Evolutionary conservation across 2,329 filamentous ascomycete species (phyloP), one percentile per base, ranked within the genome.

Genomic region (Ophiostoma himal-ulmi): DNA sequence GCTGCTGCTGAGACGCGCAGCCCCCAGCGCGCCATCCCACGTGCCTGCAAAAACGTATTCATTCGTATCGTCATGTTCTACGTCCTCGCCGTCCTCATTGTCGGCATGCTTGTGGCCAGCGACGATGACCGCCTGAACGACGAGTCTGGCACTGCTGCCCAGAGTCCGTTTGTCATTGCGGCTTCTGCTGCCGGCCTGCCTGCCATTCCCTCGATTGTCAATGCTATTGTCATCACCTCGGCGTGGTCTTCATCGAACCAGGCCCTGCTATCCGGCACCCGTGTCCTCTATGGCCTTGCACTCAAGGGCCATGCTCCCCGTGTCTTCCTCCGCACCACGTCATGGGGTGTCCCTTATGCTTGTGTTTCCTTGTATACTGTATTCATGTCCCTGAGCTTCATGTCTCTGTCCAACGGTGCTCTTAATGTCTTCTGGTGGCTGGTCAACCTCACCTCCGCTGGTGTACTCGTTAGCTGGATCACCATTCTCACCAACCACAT

Each of bases 61-160:
- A 91, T 88, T 84, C 87, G 89, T 70, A 91, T 94, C 74, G 84
- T 93, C 68, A 81, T 84, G 73, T 85, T 93, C 74, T 93, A 91
- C 78, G 81, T 89, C 68, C 79, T 83, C 68, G 87, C 83, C 70
- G 82, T 89, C 75, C 89, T 91, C 81, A 90, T 92, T 78, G 85
- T 93, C 75, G 90, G 90, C 68, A 84, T 93, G 75, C 71, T 75
- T 13, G 85, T 93, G 5, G 89, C 90, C 1, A 91, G 83, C 72
- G 81, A 86, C 77, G 85, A 89, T 74, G 72, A 80, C 0, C 84
- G 92, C 26, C 78, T 84, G 37, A 84, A 80, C 69, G 70, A 74
- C 64, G 54, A 70, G 14, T 70, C 84, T 2, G 73, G 71, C 64
- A 89, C 88, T 22, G 86, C 86, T 0, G 83, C 83, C 1, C 81